phyloP scores from a whole-genome alignment of 345 rosid species.

The Populus deltoides region DNA sequence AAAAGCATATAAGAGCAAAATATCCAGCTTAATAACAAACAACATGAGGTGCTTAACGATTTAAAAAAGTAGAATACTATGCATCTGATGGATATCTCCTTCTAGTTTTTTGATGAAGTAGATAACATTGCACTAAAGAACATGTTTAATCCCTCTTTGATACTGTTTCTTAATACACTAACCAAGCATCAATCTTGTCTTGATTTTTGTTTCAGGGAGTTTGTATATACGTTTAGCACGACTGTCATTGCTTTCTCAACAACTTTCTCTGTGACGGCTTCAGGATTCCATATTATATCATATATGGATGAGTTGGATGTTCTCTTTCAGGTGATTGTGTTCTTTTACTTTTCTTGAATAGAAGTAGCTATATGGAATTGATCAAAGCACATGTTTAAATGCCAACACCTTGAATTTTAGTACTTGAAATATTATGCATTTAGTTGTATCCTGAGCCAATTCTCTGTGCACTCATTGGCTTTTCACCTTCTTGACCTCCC shows the following conservation, averaged over 20 bases:
- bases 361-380: not conserved
- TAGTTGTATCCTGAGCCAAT: not conserved
- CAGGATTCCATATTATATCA: conserved; percentile 48
- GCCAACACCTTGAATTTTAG: not conserved
- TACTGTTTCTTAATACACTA: not conserved
- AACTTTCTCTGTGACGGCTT: conserved; percentile 49
- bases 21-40: not conserved
- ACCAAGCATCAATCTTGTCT: conserved; percentile 4
- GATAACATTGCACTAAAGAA: not conserved
- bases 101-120: no score
- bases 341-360: not conserved
- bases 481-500: not conserved
- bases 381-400: not conserved
- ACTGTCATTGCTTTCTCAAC: conserved; percentile 47
- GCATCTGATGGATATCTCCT: no score
- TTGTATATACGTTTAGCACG: conserved; percentile 51
- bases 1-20: not conserved
- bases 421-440: not conserved
- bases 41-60: not conserved
- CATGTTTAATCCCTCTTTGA: not conserved
- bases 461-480: not conserved
- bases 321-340: conserved; percentile 58
- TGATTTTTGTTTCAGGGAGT: conserved; percentile 58
- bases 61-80: no score
- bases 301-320: conserved; percentile 58